Percentiles rank a stretch among this genome's conserved stretches.
phyloP scores from a whole-genome alignment of 371 early-diverging fungal species.

The Quaeritorhiza haematococci region DNA sequence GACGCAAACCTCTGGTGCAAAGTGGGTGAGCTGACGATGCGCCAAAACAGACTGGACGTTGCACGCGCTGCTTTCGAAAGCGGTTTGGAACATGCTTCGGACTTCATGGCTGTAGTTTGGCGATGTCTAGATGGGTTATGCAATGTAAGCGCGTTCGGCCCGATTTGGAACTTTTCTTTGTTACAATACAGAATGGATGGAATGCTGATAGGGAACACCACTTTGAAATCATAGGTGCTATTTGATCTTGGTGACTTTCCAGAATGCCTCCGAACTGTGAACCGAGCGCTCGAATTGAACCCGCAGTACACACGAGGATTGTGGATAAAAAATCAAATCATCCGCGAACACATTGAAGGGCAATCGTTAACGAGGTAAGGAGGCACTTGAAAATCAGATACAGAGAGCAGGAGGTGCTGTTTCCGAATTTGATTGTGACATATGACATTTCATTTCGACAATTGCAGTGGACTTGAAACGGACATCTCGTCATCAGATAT shows the following conservation, averaged over 20 bases:
- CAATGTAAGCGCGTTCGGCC: slow-evolving; percentile 28
- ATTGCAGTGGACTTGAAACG: slow-evolving; percentile 20
- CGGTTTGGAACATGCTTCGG: slow-evolving; percentile 26
- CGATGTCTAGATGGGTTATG: slow-evolving; percentile 53
- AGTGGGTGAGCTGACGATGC: slow-evolving; percentile 42
- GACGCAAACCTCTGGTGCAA: slow-evolving; percentile 54
- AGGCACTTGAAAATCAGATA: too few relatives aligned
- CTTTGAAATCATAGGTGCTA: slow-evolving; percentile 50
- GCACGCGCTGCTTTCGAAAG: slow-evolving; percentile 49
- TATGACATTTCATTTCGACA: too few relatives aligned
- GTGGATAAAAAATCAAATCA: slow-evolving; percentile 5
- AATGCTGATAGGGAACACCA: too few relatives aligned
- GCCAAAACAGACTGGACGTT: slow-evolving; percentile 33
- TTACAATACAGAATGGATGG: not conserved
- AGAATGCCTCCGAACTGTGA: slow-evolving; percentile 40
- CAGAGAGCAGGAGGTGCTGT: too few relatives aligned
- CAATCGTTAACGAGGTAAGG: slow-evolving; percentile 7
- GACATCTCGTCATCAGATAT: slow-evolving; percentile 14
- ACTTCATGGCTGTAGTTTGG: slow-evolving; percentile 2
- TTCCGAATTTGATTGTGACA: too few relatives aligned
- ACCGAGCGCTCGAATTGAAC: slow-evolving; percentile 25
- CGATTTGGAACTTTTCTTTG: too few relatives aligned
- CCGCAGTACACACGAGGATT: slow-evolving; percentile 37
- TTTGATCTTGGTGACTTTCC: slow-evolving; percentile 52
- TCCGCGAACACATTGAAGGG: not conserved